These are phyloP conservation scores for Jaapia argillacea DNA, from an alignment of 768 basidiomycete species.

Conservation along the genomic window DNA sequence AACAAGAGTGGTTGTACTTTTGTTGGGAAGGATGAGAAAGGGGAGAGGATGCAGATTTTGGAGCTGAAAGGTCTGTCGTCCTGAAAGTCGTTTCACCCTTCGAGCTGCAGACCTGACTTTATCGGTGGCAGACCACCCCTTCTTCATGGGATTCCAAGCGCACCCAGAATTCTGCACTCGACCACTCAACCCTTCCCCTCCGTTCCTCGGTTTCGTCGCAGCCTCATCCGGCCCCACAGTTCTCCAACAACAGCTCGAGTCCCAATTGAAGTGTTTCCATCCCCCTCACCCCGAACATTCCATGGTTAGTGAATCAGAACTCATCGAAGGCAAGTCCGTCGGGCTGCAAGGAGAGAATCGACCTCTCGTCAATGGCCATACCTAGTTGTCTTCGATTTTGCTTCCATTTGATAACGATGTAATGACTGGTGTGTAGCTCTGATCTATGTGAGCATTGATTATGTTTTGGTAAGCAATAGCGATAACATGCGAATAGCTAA, in stretches of 20 bases:
- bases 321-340: conserved; percentile 26
- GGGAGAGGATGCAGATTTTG: conserved; percentile 95
- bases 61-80: conserved; percentile 65
- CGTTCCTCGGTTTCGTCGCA: conserved; percentile 93
- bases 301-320: conserved; percentile 60
- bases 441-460: too few relatives aligned
- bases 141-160: conserved; percentile 88
- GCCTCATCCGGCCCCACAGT: conserved; percentile 49
- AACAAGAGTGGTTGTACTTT: conserved; percentile 66
- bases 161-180: conserved; percentile 99
- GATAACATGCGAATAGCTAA: too few relatives aligned
- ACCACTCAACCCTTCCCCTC: conserved; percentile 93
- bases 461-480: too few relatives aligned
- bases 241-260: conserved; percentile 61
- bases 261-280: conserved; percentile 50
- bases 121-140: conserved; percentile 70
- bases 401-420: too few relatives aligned
- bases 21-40: conserved; percentile 87
- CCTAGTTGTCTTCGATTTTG: too few relatives aligned
- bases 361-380: background rate
- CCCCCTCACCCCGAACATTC: conserved; percentile 70
- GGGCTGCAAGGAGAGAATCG: conserved; percentile 2
- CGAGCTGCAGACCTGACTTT: too few relatives aligned
- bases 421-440: too few relatives aligned
- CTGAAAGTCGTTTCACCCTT: background rate